Evolutionary conservation across 768 basidiomycete species (phyloP), one percentile per base, ranked within the genome.

Genomic region (Baorangia bicolor): DNA sequence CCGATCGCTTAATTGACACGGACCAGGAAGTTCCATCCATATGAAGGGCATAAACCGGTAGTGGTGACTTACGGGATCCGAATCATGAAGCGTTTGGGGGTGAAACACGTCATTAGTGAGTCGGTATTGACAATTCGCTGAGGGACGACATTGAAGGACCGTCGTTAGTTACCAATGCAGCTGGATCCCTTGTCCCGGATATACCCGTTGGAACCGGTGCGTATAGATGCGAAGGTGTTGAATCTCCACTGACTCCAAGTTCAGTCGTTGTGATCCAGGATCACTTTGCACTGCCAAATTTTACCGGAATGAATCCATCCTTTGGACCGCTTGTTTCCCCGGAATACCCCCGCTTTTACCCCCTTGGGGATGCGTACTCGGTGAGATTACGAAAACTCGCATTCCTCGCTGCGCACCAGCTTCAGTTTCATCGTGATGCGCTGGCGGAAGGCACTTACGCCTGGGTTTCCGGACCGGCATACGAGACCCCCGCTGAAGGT

Each of bases 381-480:
- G 77, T 82, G 21, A 64, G 73, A 3, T 77, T 95, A 20, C 84
- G 91, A n/a, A 83, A 84, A 4, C 74, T 86, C 13, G 81, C 82
- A 0, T 94, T 93, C 73, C 78, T 83, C 20, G 86, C 92, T 0
- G 83, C 90, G 0, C 79, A 87, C 61, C 68, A 80, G 23, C 80
- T 94, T 34, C 69, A 75, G 2, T 69, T 92, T 8, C 70, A 73
- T 5, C 70, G 74, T 4, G 74, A 75, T 27, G 85, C 85, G 3
- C 75, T 94, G 13, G 83, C 81, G 3, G 93, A 94, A 67, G 93
- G 94, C 0, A 84, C 81, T 2, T 95, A 95, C 62, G 92, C 92
- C 1, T 95, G 91, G 90, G 93, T 95, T 43, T 81, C 85, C 30
- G 93, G 94, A 0, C 93, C 94, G 14, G 90, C 91, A 9, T 95